Evolutionary conservation across 495 filamentous ascomycete species (phyloP), one percentile per base, ranked within the genome.

Genomic region (Podospora anserina): DNA sequence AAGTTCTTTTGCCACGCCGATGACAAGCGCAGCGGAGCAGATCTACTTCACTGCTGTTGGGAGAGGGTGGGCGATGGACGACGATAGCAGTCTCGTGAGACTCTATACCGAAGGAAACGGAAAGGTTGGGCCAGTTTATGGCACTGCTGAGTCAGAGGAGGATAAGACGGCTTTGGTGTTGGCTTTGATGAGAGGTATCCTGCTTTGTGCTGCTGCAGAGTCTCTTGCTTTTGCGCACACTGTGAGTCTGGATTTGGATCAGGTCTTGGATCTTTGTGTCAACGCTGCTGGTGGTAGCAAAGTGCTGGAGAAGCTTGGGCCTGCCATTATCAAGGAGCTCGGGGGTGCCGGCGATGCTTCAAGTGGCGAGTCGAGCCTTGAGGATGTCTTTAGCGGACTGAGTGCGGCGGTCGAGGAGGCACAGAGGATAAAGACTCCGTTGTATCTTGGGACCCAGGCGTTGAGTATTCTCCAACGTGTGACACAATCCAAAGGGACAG

Each of bases 1-100:
- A 63, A 74, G 80, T 54, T 78, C 81, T 11, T 92, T 91, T 74
- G 85, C 89, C 0, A 85, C 87, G n/a, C 89, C 90, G n/a, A 83
- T 95, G 71, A 84, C 86, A 58, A 85, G 85, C n/a, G 84, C 82
- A 0, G 89, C 91, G 7, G 90, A 93, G 76, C 88, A 92, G 75
- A 82, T 88, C 20, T 93, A 92, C 73, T 82, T 88, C 44, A 74
- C 84, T 18, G 87, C 83, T 15, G 75, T 91, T 19, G 77, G 84
- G 4, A 82, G 85, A 56, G 91, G 89, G 4, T 90, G 84, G 71
- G 88, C 87, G 0, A 74, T 83, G 3, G 83, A 90, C 60, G 91
- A 93, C 70, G 91, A 93, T 71, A 88, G 90, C 53, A 83, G 84
- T n/a, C 82, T 92, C 66, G 83, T 91, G 39, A 82, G 88, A 68